Conservation (phyloP, 208 protist genomes). For the Trypanosoma mega region DNA sequence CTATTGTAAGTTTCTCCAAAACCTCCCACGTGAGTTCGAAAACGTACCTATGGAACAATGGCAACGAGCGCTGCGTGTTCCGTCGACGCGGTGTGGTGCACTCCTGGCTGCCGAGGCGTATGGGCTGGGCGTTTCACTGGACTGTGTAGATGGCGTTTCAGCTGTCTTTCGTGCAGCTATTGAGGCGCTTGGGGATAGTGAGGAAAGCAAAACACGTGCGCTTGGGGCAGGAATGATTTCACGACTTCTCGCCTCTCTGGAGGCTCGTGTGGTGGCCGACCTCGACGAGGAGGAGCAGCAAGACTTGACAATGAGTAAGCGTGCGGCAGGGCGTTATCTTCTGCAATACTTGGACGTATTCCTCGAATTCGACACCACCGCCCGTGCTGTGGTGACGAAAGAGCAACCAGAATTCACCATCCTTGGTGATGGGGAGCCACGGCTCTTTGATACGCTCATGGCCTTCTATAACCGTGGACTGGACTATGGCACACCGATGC, state of each 20-base stretch:
- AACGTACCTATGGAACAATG: conserved; percentile 61
- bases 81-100: conserved; percentile 59
- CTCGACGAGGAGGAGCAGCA: conserved; percentile 73
- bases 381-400: conserved; percentile 53
- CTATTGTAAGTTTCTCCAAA: conserved; percentile 65
- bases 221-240: conserved; percentile 63
- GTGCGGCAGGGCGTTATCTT: conserved; percentile 77
- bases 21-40: conserved; percentile 43
- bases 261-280: conserved; percentile 57
- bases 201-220: conserved; percentile 32
- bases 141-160: conserved; percentile 68
- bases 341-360: conserved; percentile 80
- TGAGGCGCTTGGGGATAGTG: conserved; percentile 66
- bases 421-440: conserved; percentile 71
- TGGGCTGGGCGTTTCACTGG: conserved; percentile 55
- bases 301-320: conserved; percentile 80
- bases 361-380: conserved; percentile 57
- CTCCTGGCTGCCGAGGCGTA: conserved; percentile 72
- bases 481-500: conserved; percentile 83
- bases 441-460: conserved; percentile 85
- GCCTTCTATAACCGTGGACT: conserved; percentile 85
- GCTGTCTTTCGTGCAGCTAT: conserved; percentile 69
- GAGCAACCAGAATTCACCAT: conserved; percentile 63
- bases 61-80: conserved; percentile 58
- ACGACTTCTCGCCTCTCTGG: conserved; percentile 58